These are phyloP conservation scores for Bretziella fagacearum DNA, from an alignment of 2,329 filamentous ascomycete genomes.

Conservation along the genomic window DNA sequence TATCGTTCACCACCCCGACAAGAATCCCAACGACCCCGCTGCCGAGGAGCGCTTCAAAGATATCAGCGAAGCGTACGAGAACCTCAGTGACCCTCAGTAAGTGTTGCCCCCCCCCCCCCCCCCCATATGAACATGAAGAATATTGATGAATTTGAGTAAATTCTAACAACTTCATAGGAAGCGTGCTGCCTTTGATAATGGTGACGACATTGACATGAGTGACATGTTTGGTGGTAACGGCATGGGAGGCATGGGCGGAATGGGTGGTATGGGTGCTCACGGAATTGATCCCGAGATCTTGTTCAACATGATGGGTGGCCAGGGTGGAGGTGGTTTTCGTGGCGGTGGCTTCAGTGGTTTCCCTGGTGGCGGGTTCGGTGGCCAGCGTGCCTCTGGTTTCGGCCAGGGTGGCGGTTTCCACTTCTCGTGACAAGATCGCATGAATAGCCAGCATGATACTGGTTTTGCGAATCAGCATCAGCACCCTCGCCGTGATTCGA, in stretches of 20 bases:
- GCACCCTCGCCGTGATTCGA: not conserved
- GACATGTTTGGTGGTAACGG: slow-evolving; percentile 64
- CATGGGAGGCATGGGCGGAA: slow-evolving; percentile 50
- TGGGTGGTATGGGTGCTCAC: slow-evolving; percentile 44
- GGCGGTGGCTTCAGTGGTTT: slow-evolving; percentile 33
- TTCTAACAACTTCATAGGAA: slow-evolving; percentile 37
- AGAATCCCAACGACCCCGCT: slow-evolving; percentile 73
- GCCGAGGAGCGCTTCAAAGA: slow-evolving; percentile 95
- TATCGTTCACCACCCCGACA: slow-evolving; percentile 89
- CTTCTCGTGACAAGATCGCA: slow-evolving; percentile 25
- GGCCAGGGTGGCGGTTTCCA: slow-evolving; percentile 41
- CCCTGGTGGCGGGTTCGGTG: slow-evolving; percentile 26
- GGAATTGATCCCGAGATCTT: slow-evolving; percentile 62
- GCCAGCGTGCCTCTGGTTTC: slow-evolving; percentile 33
- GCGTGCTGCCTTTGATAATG: slow-evolving; percentile 77
- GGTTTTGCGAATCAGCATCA: slow-evolving; percentile 1
- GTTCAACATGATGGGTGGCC: slow-evolving; percentile 68
- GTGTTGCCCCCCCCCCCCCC: too few relatives aligned
- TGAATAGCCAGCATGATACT: not conserved
- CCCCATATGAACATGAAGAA: not conserved
- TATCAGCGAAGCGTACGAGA: slow-evolving; percentile 92
- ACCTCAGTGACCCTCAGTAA: slow-evolving; percentile 80
- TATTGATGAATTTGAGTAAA: slow-evolving; percentile 17
- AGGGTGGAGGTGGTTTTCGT: slow-evolving; percentile 34
- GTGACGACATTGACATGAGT: slow-evolving; percentile 72